phyloP scores from a whole-genome alignment of 148 eudicot genomes.

The Rhododendron molle region DNA sequence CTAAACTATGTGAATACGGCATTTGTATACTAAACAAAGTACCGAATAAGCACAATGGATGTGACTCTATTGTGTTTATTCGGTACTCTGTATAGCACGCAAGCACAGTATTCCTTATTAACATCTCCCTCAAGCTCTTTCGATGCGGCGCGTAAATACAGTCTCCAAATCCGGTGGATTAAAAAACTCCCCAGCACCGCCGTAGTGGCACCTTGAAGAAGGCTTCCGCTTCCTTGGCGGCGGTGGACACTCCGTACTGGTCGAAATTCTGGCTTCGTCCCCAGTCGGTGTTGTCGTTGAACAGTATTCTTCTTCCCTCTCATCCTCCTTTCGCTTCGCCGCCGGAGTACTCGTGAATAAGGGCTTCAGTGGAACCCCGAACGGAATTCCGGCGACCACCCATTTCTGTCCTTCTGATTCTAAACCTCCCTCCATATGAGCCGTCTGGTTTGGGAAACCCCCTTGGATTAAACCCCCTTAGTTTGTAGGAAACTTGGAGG shows the following conservation, averaged over 20 bases:
- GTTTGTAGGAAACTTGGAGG: conserved; percentile 4
- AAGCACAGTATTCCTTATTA: neutral
- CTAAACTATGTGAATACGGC: neutral
- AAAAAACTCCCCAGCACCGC: conserved; percentile 27
- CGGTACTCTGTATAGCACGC: neutral
- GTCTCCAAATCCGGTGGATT: conserved; percentile 40
- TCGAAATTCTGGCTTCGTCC: conserved; percentile 45
- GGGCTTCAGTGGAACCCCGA: conserved; percentile 21
- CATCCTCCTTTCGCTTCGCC: neutral
- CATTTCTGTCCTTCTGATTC: conserved; percentile 26
- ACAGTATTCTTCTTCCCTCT: conserved; percentile 20
- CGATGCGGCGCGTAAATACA: conserved; percentile 19
- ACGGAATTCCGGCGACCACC: conserved; percentile 37
- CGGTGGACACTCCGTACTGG: conserved; percentile 38
- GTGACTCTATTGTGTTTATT: neutral
- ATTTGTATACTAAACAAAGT: neutral
- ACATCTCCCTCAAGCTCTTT: conserved; percentile 3
- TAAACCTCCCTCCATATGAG: conserved; percentile 11
- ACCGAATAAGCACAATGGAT: neutral
- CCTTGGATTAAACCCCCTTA: neutral
- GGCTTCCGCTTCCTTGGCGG: conserved; percentile 56
- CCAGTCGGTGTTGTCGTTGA: conserved; percentile 45
- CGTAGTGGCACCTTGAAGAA: conserved; percentile 18
- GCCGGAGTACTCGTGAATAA: conserved; percentile 15
- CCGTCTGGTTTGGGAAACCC: conserved; percentile 9